Percentiles rank a stretch among this genome's conserved stretches.
These are phyloP conservation scores for Jacaranda mimosifolia DNA, from an alignment of 257 asterid species.

Conservation along the genomic window DNA sequence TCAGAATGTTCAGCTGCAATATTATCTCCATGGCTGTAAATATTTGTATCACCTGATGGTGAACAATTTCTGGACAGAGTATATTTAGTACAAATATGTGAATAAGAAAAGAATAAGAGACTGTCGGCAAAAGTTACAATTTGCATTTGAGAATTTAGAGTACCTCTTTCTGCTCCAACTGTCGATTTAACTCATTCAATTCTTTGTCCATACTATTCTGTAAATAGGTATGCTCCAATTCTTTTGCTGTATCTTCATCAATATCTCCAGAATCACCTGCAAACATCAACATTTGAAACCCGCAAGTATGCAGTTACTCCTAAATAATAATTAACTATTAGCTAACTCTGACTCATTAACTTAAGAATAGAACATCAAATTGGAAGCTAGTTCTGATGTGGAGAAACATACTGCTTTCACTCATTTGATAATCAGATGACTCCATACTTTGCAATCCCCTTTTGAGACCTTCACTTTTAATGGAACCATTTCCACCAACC, in stretches of 20 bases:
- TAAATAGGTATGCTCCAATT: constrained; percentile 70
- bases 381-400: constrained; percentile 1
- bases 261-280: constrained; percentile 67
- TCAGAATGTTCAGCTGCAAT: background rate
- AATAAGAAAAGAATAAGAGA: background rate
- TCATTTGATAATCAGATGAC: constrained; percentile 72
- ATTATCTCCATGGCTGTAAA: background rate
- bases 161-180: constrained; percentile 77
- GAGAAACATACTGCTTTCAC: constrained; percentile 60
- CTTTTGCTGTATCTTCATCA: constrained; percentile 72
- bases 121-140: background rate
- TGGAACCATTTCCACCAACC: constrained; percentile 49
- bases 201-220: constrained; percentile 79
- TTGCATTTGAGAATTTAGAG: constrained; percentile 16
- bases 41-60: background rate
- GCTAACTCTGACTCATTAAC: background rate
- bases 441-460: constrained; percentile 76
- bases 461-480: constrained; percentile 66
- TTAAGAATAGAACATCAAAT: constrained; percentile 13
- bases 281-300: constrained; percentile 29
- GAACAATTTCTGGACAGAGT: background rate
- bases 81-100: background rate
- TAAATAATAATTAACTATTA: background rate
- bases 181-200: constrained; percentile 65
- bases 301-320: constrained; percentile 10